These are phyloP conservation scores for Cercophora samala DNA, from an alignment of 495 filamentous ascomycete species.

Conservation along the genomic window DNA sequence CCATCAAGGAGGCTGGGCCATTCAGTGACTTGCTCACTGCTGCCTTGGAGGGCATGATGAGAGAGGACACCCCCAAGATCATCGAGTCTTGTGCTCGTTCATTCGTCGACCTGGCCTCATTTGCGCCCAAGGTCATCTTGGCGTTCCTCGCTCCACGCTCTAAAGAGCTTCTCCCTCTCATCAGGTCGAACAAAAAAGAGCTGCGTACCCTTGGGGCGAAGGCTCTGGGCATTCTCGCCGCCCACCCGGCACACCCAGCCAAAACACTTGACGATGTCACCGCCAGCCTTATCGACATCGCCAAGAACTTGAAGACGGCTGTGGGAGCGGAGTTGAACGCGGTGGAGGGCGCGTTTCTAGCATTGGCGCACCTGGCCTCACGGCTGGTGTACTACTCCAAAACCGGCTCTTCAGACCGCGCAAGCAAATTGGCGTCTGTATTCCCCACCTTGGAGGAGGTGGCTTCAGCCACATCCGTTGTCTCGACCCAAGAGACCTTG, in stretches of 20 bases:
- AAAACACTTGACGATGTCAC: constrained; percentile 21
- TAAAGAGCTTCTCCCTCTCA: constrained; percentile 51
- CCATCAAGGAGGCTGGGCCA: constrained; percentile 29
- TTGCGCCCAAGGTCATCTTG: constrained; percentile 54
- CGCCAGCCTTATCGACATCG: constrained; percentile 17
- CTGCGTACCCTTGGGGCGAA: constrained; percentile 61
- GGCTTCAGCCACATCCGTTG: constrained; percentile 6
- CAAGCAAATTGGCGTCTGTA: constrained; percentile 7
- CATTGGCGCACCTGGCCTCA: constrained; percentile 30
- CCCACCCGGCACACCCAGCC: constrained; percentile 51
- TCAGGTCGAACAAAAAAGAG: constrained; percentile 66
- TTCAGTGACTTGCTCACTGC: constrained; percentile 41
- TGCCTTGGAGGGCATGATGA: constrained; percentile 58
- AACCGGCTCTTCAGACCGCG: neutral
- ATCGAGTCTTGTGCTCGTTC: constrained; percentile 55
- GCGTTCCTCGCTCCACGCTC: constrained; percentile 47
- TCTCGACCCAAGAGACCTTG: constrained; percentile 44
- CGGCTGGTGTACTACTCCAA: constrained; percentile 29
- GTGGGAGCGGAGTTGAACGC: constrained; percentile 38
- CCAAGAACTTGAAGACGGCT: constrained; percentile 27
- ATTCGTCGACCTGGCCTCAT: constrained; percentile 65
- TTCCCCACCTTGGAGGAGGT: constrained; percentile 28
- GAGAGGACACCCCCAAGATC: constrained; percentile 41
- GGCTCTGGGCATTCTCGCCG: constrained; percentile 73
- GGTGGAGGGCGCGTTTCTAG: constrained; percentile 36